Percentiles rank a stretch among this genome's conserved stretches.
Conservation (phyloP, 225 moss, liverwort and hornwort species). For the Pseudoscleropodium purum region DNA sequence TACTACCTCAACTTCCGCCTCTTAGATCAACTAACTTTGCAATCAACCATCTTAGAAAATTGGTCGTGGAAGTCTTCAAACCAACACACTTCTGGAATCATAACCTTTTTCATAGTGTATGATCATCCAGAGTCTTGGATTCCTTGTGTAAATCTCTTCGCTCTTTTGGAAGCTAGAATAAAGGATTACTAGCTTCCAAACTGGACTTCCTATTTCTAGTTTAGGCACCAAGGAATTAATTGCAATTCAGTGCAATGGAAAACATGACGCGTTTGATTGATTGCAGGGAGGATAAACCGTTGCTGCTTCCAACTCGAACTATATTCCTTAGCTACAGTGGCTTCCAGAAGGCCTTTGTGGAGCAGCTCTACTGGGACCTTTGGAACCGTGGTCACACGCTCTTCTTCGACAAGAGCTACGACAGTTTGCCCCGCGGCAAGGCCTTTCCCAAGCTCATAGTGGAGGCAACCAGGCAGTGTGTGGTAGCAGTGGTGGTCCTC, state of each 20-base stretch:
- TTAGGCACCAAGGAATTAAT: not conserved
- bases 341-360: not conserved
- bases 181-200: not conserved
- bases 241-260: not conserved
- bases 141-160: not conserved
- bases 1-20: not conserved
- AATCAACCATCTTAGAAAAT: not conserved
- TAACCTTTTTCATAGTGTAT: not conserved
- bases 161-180: not conserved
- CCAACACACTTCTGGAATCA: not conserved
- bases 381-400: not conserved
- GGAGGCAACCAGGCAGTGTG: not conserved
- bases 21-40: not conserved
- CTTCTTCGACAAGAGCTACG: conserved; percentile 1
- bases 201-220: not conserved
- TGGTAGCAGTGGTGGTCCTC: conserved; percentile 7
- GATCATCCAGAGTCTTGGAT: not conserved
- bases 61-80: not conserved
- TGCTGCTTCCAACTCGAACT: not conserved
- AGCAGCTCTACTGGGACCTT: not conserved
- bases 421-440: not conserved
- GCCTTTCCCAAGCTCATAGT: not conserved
- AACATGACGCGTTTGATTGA: not conserved
- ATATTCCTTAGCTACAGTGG: conserved; percentile 8
- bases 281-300: not conserved